These are phyloP conservation scores for Cyclostephanos invisitatus DNA, from an alignment of 108 stramenopile species.

Conservation along the genomic window DNA sequence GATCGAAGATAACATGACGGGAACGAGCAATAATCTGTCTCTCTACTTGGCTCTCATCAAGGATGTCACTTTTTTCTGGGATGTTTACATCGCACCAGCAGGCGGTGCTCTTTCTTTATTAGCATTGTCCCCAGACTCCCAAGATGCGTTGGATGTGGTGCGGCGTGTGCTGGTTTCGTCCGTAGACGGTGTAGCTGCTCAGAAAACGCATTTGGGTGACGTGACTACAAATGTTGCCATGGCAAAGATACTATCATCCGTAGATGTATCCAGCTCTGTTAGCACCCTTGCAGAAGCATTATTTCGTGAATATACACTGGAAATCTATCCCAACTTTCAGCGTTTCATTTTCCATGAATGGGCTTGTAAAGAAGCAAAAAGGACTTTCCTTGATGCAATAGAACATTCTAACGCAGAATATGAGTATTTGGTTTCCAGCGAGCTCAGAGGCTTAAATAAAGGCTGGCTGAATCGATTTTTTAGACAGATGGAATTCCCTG, in stretches of 20 bases:
- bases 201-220: conserved; percentile 16
- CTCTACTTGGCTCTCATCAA: conserved; percentile 38
- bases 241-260: conserved; percentile 29
- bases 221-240: conserved; percentile 3
- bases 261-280: conserved; percentile 34
- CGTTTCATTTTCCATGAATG: conserved; percentile 82
- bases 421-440: conserved; percentile 28
- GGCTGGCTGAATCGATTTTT: conserved; percentile 68
- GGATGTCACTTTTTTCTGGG: conserved; percentile 63
- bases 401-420: conserved; percentile 4
- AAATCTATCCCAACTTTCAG: conserved; percentile 62
- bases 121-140: conserved; percentile 35
- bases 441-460: conserved; percentile 31
- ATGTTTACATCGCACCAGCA: conserved; percentile 58
- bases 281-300: conserved; percentile 58
- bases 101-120: conserved; percentile 39
- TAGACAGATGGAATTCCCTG: conserved; percentile 70
- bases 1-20: conserved; percentile 46
- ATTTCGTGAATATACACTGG: conserved; percentile 67
- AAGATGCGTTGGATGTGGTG: conserved; percentile 27
- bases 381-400: conserved; percentile 9
- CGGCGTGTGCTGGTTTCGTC: conserved; percentile 30
- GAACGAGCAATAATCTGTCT: conserved; percentile 8
- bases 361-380: conserved; percentile 64
- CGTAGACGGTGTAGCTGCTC: conserved; percentile 16